A percentile compares a stretch with the other conserved stretches of the same genome.
Evolutionary conservation across 2,329 filamentous ascomycete species (phyloP).

Genomic region (Ophiostoma angusticollis): DNA sequence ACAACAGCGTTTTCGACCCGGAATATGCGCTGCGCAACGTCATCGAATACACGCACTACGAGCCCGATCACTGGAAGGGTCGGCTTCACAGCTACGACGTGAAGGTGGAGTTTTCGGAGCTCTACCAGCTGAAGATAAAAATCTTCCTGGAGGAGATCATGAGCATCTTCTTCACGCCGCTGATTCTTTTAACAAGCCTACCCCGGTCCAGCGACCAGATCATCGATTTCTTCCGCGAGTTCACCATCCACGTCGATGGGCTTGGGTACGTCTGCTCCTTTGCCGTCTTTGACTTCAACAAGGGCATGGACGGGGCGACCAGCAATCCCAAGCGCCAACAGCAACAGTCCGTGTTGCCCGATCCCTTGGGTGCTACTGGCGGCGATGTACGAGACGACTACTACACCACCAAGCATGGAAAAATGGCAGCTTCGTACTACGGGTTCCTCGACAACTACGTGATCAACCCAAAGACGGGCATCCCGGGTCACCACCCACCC

Average conservation of each 20-base stretch:
- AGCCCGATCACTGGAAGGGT: constrained; percentile 77
- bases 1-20: constrained; percentile 81
- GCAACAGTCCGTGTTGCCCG: constrained; percentile 17
- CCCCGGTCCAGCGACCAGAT: constrained; percentile 84
- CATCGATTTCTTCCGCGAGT: constrained; percentile 95
- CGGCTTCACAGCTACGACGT: constrained; percentile 91
- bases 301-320: constrained; percentile 38
- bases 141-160: constrained; percentile 89
- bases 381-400: constrained; percentile 79
- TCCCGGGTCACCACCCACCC: constrained; percentile 46
- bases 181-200: constrained; percentile 75
- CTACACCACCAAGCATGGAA: constrained; percentile 88
- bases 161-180: constrained; percentile 82
- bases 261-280: constrained; percentile 95
- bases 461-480: constrained; percentile 56
- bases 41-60: constrained; percentile 85
- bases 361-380: constrained; percentile 20
- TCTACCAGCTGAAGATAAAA: constrained; percentile 85
- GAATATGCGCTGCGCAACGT: constrained; percentile 81
- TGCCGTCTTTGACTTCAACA: constrained; percentile 94
- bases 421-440: constrained; percentile 96
- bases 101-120: constrained; percentile 72
- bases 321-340: constrained; percentile 4
- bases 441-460: constrained; percentile 91
- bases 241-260: constrained; percentile 92